These are phyloP conservation scores for Cryptococcus sp. DNA, from an alignment of 1,284 basidiomycete species.

Conservation along the genomic window DNA sequence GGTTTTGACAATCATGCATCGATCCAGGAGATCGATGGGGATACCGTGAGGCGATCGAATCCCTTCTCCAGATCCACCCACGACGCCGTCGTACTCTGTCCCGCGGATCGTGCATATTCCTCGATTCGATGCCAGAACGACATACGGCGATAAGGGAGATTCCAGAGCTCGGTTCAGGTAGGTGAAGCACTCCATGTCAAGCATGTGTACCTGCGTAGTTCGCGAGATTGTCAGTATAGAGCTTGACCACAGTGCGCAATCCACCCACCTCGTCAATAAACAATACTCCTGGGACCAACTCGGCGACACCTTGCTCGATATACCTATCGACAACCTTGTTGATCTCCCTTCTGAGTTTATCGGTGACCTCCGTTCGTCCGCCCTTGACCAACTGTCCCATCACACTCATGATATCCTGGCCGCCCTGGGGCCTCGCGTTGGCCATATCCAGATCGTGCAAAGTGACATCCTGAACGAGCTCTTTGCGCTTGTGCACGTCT, in stretches of 20 bases:
- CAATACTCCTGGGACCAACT: constrained; percentile 94
- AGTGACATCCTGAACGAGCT: constrained; percentile 96
- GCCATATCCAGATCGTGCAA: constrained; percentile 95
- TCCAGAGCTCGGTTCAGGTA: constrained; percentile 96
- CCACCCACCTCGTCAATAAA: constrained; percentile 94
- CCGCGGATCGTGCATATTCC: constrained; percentile 90
- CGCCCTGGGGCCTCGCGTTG: constrained; percentile 83
- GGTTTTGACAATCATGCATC: constrained; percentile 97
- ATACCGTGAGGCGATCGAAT: constrained; percentile 91
- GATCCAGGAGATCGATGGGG: constrained; percentile 89
- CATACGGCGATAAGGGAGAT: constrained; percentile 94
- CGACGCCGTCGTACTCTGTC: constrained; percentile 60
- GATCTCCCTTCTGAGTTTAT: constrained; percentile 92
- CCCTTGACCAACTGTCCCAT: constrained; percentile 97
- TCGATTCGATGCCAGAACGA: constrained; percentile 94
- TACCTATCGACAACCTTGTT: constrained; percentile 98
- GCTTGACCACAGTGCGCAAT: background rate
- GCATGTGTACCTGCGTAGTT: constrained; percentile 84
- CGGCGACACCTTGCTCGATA: constrained; percentile 96
- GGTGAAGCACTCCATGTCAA: constrained; percentile 99
- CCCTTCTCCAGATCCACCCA: constrained; percentile 60
- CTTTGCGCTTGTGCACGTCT: constrained; percentile 96
- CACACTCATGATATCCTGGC: constrained; percentile 98
- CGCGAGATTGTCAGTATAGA: background rate
- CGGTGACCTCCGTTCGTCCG: constrained; percentile 92